Conservation (phyloP, 345 rosid genomes). For the Citrus mangshanensis region DNA sequence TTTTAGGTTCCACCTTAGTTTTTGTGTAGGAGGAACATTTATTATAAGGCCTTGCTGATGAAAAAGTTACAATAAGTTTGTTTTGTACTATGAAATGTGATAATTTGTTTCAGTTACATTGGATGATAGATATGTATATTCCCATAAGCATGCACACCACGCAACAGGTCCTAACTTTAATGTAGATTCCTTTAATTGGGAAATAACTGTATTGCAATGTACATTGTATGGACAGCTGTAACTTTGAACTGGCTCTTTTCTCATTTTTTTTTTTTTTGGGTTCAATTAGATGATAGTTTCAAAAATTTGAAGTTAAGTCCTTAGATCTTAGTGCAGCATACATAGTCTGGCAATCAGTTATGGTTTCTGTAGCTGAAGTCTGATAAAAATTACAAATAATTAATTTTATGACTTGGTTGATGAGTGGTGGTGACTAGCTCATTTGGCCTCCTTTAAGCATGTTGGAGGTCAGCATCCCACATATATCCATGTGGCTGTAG, state of each 20-base stretch:
- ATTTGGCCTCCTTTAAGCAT: background rate
- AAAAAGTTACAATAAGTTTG: background rate
- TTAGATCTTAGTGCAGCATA: background rate
- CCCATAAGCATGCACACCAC: no score
- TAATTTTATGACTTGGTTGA: background rate
- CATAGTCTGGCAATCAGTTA: background rate
- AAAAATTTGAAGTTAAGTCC: background rate
- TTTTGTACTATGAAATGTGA: background rate
- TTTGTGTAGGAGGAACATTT: background rate
- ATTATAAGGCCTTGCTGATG: background rate
- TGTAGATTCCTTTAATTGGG: background rate
- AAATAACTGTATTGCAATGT: background rate
- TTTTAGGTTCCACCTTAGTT: background rate
- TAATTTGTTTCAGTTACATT: background rate
- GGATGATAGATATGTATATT: background rate
- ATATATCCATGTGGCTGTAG: background rate
- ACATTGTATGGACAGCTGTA: background rate
- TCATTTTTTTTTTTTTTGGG: background rate
- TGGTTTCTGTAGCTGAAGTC: background rate
- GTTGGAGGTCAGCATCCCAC: background rate
- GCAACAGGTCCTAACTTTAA: background rate
- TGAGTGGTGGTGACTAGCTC: background rate
- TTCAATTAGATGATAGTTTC: background rate
- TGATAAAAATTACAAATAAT: background rate
- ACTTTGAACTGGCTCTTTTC: background rate